Conservation (phyloP, 1,139 yeast genomes). For the Pichia kudriavzevii region DNA sequence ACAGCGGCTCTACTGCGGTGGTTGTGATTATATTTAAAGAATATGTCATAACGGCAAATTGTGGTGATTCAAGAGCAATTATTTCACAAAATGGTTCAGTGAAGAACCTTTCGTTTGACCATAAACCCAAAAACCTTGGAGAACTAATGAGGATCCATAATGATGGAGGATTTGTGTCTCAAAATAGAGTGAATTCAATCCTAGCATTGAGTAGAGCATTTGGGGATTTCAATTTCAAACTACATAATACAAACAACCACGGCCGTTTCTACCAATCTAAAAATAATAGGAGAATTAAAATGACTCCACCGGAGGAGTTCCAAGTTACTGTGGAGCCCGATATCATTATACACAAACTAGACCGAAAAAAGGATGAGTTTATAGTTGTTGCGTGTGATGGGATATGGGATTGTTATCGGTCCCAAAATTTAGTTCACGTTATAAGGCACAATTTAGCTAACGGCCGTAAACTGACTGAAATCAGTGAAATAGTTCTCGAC, state of each 20-base stretch:
- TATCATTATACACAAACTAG: constrained; percentile 41
- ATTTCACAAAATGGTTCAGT: constrained; percentile 45
- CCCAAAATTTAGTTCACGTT: constrained; percentile 43
- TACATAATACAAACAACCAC: constrained; percentile 28
- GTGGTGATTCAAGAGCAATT: constrained; percentile 71
- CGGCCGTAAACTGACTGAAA: constrained; percentile 53
- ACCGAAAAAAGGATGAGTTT: constrained; percentile 44
- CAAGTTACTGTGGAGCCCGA: constrained; percentile 72
- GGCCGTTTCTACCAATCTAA: constrained; percentile 23
- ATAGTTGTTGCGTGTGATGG: constrained; percentile 71
- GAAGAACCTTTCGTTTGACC: constrained; percentile 65
- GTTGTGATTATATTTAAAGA: constrained; percentile 46
- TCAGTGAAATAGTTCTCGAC: constrained; percentile 52
- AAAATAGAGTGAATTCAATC: constrained; percentile 66
- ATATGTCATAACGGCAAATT: constrained; percentile 52
- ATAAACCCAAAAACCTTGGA: constrained; percentile 70
- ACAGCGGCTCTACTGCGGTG: constrained; percentile 67
- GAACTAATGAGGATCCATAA: constrained; percentile 67
- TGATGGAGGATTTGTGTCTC: constrained; percentile 63
- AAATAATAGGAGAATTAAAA: constrained; percentile 29
- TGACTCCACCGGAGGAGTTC: constrained; percentile 32
- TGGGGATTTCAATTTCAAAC: constrained; percentile 63
- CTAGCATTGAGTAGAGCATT: constrained; percentile 69
- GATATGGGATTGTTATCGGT: constrained; percentile 71
- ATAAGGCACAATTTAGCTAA: constrained; percentile 51